Conservation (phyloP, 2,329 filamentous ascomycete genomes). For the Talaromyces sp. region DNA sequence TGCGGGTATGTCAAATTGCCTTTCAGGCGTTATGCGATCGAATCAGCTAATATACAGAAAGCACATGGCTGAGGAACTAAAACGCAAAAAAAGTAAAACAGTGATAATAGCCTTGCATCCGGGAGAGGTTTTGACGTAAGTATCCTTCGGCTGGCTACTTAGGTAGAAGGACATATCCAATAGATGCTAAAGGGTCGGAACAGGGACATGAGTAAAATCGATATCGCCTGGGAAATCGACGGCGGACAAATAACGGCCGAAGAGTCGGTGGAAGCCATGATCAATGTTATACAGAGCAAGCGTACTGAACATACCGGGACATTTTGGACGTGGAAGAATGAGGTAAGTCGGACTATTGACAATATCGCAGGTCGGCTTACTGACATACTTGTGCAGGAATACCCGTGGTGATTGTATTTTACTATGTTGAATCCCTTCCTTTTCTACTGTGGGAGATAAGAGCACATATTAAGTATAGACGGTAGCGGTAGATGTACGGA, state of each 20-base stretch:
- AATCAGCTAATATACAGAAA: background rate
- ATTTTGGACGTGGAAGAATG: conserved; percentile 56
- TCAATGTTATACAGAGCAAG: conserved; percentile 51
- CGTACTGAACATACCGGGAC: conserved; percentile 50
- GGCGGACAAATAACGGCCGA: conserved; percentile 49
- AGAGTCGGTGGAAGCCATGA: conserved; percentile 51
- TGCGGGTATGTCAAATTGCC: conserved; percentile 30
- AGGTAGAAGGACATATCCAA: background rate
- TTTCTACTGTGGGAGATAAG: too few species aligned
- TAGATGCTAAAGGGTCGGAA: background rate
- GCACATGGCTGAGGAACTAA: conserved; percentile 56
- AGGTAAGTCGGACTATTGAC: conserved; percentile 33
- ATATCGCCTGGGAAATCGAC: conserved; percentile 51
- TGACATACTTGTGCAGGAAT: background rate
- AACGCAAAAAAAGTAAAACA: conserved; percentile 48
- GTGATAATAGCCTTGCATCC: conserved; percentile 56
- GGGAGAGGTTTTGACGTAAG: conserved; percentile 54
- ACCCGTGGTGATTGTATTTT: conserved; percentile 9
- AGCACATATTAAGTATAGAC: background rate
- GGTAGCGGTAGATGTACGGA: background rate
- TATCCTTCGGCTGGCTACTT: background rate
- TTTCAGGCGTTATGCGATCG: too few species aligned
- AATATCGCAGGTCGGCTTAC: background rate
- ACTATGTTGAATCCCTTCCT: background rate
- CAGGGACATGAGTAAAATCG: conserved; percentile 54